Percentiles rank a stretch among this genome's conserved stretches.
phyloP scores from a whole-genome alignment of 257 asterid genomes.

The Coffea eugenioides region DNA sequence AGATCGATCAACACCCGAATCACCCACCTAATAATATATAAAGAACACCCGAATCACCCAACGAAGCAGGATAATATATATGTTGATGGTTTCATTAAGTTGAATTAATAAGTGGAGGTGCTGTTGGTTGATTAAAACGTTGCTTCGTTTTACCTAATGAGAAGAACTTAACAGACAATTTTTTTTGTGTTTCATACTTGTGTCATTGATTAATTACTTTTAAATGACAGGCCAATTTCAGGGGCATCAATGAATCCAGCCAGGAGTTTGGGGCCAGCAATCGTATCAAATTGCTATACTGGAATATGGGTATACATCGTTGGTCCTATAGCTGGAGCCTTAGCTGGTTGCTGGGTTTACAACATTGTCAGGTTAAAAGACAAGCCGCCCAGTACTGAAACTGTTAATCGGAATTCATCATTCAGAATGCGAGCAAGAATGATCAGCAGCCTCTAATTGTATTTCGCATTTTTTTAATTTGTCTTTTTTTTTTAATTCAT shows the following conservation, averaged over 20 bases:
- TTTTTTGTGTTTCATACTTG: background rate
- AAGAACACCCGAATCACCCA: too few species aligned
- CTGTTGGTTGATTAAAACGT: too few species aligned
- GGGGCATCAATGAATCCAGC: slow-evolving; percentile 56
- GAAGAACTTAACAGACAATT: background rate
- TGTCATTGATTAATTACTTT: background rate
- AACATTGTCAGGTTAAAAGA: slow-evolving; percentile 20
- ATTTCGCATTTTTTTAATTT: too few species aligned
- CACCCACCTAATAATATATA: too few species aligned
- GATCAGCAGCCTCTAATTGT: background rate
- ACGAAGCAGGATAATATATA: too few species aligned
- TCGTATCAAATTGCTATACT: slow-evolving; percentile 26
- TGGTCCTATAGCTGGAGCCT: slow-evolving; percentile 40
- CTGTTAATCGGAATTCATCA: background rate
- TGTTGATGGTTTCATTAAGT: too few species aligned
- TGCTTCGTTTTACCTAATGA: background rate
- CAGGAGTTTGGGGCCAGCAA: slow-evolving; percentile 53
- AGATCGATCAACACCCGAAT: too few species aligned
- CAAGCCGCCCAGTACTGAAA: slow-evolving; percentile 18
- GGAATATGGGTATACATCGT: slow-evolving; percentile 39
- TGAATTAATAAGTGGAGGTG: too few species aligned
- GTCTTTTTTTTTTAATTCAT: too few species aligned
- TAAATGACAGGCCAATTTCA: slow-evolving; percentile 32
- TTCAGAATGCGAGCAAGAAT: background rate
- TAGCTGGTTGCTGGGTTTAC: slow-evolving; percentile 41